These are phyloP conservation scores for Lachancea thermotolerans DNA, from an alignment of 805 yeast genomes.

Conservation along the genomic window DNA sequence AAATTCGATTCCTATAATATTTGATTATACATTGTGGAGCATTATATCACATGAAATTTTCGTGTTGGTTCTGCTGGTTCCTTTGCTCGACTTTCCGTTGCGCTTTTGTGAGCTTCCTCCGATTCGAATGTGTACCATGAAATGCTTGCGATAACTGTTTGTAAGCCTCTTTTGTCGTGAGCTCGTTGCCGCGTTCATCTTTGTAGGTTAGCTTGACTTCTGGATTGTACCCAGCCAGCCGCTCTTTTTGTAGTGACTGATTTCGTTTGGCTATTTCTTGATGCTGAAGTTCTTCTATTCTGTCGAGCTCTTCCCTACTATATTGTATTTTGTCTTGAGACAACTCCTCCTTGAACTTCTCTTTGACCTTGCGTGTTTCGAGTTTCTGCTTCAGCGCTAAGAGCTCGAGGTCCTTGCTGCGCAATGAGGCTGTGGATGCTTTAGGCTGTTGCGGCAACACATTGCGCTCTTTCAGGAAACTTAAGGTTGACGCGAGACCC, in stretches of 20 bases:
- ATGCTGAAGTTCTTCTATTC: slow-evolving; percentile 18
- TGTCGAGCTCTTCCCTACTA: slow-evolving; percentile 28
- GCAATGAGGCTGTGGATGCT: background rate
- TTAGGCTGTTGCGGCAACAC: slow-evolving; percentile 2
- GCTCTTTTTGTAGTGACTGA: slow-evolving; percentile 25
- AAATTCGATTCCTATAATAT: too few species aligned
- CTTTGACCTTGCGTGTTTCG: slow-evolving; percentile 12
- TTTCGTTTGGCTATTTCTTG: slow-evolving; percentile 23
- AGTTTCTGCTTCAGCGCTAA: slow-evolving; percentile 9
- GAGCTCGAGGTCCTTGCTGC: background rate
- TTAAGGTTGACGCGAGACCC: slow-evolving; percentile 28
- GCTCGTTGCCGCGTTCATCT: slow-evolving; percentile 55
- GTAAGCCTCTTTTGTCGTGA: slow-evolving; percentile 66
- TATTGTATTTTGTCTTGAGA: slow-evolving; percentile 16
- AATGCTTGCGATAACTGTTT: slow-evolving; percentile 70
- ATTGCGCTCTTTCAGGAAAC: slow-evolving; percentile 17
- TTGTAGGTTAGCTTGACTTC: slow-evolving; percentile 45
- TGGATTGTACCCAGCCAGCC: slow-evolving; percentile 37
- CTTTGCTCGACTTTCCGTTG: slow-evolving; percentile 20
- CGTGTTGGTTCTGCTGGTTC: slow-evolving; percentile 28
- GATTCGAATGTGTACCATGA: slow-evolving; percentile 48
- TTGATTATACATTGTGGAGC: too few species aligned
- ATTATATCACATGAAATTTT: too few species aligned
- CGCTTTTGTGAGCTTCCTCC: slow-evolving; percentile 20
- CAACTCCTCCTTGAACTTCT: slow-evolving; percentile 15